A percentile compares a stretch with the other conserved stretches of the same genome.
Conservation (phyloP, 495 filamentous ascomycete species). For the Tuber melanosporum region DNA sequence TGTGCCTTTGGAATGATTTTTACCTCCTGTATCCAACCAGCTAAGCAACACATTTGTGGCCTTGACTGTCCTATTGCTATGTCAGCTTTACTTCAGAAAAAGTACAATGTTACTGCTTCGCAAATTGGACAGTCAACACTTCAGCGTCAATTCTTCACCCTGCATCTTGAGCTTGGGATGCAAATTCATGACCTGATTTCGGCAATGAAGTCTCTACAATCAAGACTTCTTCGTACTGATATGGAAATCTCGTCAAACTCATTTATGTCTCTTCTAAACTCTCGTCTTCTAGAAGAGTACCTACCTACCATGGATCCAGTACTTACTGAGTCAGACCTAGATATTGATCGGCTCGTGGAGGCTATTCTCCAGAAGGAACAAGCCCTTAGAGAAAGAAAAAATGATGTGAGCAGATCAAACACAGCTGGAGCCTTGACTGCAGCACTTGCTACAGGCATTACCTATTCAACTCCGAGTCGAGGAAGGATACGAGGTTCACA, state of each 20-base stretch:
- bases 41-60: too few relatives aligned
- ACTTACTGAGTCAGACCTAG: background rate
- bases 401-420: background rate
- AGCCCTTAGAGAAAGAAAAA: background rate
- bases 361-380: background rate
- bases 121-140: too few relatives aligned
- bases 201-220: background rate
- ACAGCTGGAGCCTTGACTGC: background rate
- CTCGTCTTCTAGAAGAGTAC: background rate
- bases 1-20: too few relatives aligned
- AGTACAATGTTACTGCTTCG: too few relatives aligned
- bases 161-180: too few relatives aligned
- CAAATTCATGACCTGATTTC: too few relatives aligned
- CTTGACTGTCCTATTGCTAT: too few relatives aligned
- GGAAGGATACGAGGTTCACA: too few relatives aligned
- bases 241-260: background rate
- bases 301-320: background rate
- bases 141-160: too few relatives aligned
- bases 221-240: background rate
- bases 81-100: too few relatives aligned
- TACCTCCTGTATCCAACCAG: too few relatives aligned
- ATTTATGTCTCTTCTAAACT: background rate
- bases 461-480: background rate
- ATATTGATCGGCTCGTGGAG: background rate
- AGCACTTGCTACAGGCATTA: accelerated